Evolutionary conservation across 169 alveolate species (phyloP).

Genomic region (Cytauxzoon felis): DNA sequence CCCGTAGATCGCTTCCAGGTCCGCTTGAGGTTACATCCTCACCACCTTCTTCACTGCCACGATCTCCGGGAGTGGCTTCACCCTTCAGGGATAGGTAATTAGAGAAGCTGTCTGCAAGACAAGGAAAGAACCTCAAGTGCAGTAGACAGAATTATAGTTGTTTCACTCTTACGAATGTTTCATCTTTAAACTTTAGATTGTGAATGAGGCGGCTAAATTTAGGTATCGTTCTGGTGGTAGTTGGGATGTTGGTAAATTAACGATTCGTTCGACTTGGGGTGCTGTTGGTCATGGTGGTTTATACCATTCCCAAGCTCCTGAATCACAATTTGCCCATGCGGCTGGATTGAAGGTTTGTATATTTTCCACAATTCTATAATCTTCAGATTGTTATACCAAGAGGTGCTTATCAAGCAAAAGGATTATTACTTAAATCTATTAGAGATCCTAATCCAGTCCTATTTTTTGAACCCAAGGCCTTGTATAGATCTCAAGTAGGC

Average conservation of each 20-base stretch:
- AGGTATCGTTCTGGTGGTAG: constrained; percentile 90
- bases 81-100: too few relatives aligned
- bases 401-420: constrained; percentile 94
- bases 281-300: constrained; percentile 98
- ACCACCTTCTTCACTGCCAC: too few relatives aligned
- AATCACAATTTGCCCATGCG: constrained; percentile 94
- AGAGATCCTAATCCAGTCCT: constrained; percentile 89
- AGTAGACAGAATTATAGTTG: too few relatives aligned
- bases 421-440: constrained; percentile 80
- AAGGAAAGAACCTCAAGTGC: too few relatives aligned
- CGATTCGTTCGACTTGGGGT: constrained; percentile 92
- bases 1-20: too few relatives aligned
- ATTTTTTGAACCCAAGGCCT: constrained; percentile 96
- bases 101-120: too few relatives aligned
- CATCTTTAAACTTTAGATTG: constrained; percentile 65
- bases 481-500: constrained; percentile 92
- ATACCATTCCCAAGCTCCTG: constrained; percentile 94
- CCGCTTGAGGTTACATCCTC: too few relatives aligned
- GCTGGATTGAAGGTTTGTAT: constrained; percentile 92
- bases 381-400: constrained; percentile 94
- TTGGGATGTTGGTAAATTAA: constrained; percentile 89
- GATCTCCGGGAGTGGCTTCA: too few relatives aligned
- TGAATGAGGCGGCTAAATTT: constrained; percentile 95
- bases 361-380: too few relatives aligned
- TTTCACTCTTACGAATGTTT: too few relatives aligned